Evolutionary conservation across 148 eudicot genomes (phyloP).

Genomic region (Tetragonia tetragonoides): DNA sequence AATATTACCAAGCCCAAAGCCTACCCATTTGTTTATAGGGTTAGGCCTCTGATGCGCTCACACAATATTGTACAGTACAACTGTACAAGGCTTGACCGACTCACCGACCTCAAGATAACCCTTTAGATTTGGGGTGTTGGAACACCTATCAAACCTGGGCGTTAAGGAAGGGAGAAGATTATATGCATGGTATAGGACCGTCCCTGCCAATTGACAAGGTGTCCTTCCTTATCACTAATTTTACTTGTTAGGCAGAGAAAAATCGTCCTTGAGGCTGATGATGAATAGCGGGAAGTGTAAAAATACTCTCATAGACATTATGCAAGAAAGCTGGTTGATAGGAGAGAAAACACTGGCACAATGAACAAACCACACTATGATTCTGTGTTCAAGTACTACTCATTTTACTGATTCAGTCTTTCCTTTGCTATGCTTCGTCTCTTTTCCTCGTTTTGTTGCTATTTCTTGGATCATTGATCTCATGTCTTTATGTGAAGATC

Average conservation of each 20-base stretch:
- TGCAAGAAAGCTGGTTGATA: neutral
- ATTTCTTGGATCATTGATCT: slow-evolving; percentile 20
- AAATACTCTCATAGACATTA: neutral
- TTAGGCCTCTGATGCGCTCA: neutral
- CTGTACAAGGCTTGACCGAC: neutral
- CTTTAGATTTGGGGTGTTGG: no score
- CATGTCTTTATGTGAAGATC: slow-evolving; percentile 26
- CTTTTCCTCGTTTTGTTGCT: neutral
- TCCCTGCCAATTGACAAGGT: neutral
- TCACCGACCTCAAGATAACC: neutral
- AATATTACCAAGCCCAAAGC: neutral
- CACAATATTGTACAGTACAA: neutral
- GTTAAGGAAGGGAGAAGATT: no score
- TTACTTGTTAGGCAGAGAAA: neutral
- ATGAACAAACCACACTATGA: neutral
- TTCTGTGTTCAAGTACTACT: neutral
- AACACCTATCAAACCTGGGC: no score
- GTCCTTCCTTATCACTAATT: neutral
- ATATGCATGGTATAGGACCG: no score
- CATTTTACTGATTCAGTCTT: neutral
- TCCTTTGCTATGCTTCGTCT: no score
- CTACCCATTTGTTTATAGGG: neutral
- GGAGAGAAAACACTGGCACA: neutral
- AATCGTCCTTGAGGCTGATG: neutral
- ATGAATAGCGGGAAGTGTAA: neutral